Evolutionary conservation across 176 grass and related monocot genomes (phyloP), one percentile per base, ranked within the genome.

Genomic region (Guadua angustifolia): DNA sequence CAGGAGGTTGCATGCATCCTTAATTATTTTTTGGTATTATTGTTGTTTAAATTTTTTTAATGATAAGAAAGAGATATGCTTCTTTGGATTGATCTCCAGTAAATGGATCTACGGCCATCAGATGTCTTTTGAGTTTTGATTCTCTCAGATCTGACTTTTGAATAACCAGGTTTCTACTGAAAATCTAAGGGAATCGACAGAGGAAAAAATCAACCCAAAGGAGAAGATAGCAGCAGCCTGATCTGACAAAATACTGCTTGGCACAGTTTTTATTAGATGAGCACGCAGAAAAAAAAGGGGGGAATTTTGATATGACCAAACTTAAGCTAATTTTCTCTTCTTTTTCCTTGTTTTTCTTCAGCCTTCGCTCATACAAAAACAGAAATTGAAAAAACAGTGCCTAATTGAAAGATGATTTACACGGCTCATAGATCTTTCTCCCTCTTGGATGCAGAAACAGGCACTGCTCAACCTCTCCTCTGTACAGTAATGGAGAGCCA

Each of bases 401-500:
- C 86, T 83, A 88, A 17, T 50, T 13, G 83, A 39, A 82, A 75
- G 8, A 45, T 8, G 86, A 90, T 86, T 59, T 86, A 86, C 88
- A 86, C 72, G 55, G 4, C 77, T 78, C 71, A 26, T 22, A 57
- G 55, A 72, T 32, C 6, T 43, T 66, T 71, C 18, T 40, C 25
- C 56, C 5, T 46, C 56, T 78, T 58, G 65, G 64, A 82, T 64
- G 50, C 83, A 85, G 66, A 46, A 71, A 77, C 46, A 82, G 57
- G 66, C 32, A 25, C n/a, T 25, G 59, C 69, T 61, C 10, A 60
- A 18, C 51, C 25, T 78, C 56, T 86, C 22, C 56, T 86, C 18
- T 90, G 72, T 86, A 90, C 88, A 86, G 6, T 49, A 10, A 36
- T 39, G 69, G 81, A 83, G 66, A 88, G 73, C 74, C 80, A 78